Conservation (phyloP, 768 basidiomycete species). For the Pisolithus albus region DNA sequence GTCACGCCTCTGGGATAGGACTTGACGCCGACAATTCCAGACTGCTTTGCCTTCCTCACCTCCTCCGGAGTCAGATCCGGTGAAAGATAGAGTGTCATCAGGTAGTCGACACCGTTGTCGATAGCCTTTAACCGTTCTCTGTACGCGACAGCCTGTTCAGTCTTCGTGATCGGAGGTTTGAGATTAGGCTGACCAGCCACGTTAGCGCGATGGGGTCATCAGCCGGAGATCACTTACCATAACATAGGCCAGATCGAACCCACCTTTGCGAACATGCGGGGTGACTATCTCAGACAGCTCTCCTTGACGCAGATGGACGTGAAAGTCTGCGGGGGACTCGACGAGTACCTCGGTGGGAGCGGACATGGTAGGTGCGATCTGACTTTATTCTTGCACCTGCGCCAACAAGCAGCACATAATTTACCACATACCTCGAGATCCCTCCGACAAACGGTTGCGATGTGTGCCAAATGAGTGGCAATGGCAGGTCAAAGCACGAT, state of each 20-base stretch:
- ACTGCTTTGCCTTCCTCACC: constrained; percentile 77
- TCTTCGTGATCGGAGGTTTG: constrained; percentile 78
- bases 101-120: constrained; percentile 73
- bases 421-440: no score
- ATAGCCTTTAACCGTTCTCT: constrained; percentile 65
- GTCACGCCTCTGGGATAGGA: constrained; percentile 97
- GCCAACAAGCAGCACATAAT: no score
- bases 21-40: constrained; percentile 87
- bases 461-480: no score
- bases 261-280: constrained; percentile 85
- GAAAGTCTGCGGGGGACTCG: constrained; percentile 79
- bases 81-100: constrained; percentile 96
- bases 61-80: constrained; percentile 86
- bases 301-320: constrained; percentile 94
- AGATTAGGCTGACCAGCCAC: constrained; percentile 70
- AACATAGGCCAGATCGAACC: constrained; percentile 88
- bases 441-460: no score
- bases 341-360: constrained; percentile 9
- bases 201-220: constrained; percentile 7
- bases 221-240: constrained; percentile 56
- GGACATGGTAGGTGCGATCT: constrained; percentile 16
- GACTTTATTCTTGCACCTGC: no score
- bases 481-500: constrained; percentile 11
- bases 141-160: constrained; percentile 76
- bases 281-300: constrained; percentile 74